Evolutionary conservation across 768 basidiomycete species (phyloP), one percentile per base, ranked within the genome.

Genomic region (Lentinula raphanica): DNA sequence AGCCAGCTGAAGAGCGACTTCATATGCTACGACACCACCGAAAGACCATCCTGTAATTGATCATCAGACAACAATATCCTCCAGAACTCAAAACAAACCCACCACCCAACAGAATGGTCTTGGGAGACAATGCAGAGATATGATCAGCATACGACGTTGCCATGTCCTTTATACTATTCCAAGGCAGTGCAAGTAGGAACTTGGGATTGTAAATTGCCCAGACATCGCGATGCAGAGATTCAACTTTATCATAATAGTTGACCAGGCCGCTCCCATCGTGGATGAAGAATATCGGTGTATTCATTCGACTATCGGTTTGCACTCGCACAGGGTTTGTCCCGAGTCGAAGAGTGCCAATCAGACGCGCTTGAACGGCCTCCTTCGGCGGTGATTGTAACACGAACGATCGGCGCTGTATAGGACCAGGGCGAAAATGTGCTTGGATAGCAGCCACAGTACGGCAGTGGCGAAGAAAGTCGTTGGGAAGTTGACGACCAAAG

Each of bases 201-300:
- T 69, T 70, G 0, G 85, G 85, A 60, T 89, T 84, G 35, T 74
- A 70, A 44, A 91, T 78, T 0, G 76, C 85, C 82, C 83, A 90
- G 2, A 90, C 74, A 19, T 73, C 65, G 45, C 88, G 76, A 8
- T 74, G 71, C 2, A 90, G 62, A 8, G 74, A 64, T 6, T 69
- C 63, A 5, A 88, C 67, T 9, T 75, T 76, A 32, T 77, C 68
- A 56, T 82, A 82, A 54, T 84, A 80, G 32, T 72, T 72, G 17
- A 79, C 70, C 12, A 87, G 67, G 0, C 89, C 89, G 60, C 85
- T 87, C 5, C 89, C 89, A 60, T 90, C 89, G 62, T 91, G 88
- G 9, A 91, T 74, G 23, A 91, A 76, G 57, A 88, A 79, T 3
- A 91, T 73, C 1, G 82, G 87, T 0, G 68, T 32, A 28, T 21